phyloP scores from a whole-genome alignment of 305 asterid genomes.

The Solanum hybrid region DNA sequence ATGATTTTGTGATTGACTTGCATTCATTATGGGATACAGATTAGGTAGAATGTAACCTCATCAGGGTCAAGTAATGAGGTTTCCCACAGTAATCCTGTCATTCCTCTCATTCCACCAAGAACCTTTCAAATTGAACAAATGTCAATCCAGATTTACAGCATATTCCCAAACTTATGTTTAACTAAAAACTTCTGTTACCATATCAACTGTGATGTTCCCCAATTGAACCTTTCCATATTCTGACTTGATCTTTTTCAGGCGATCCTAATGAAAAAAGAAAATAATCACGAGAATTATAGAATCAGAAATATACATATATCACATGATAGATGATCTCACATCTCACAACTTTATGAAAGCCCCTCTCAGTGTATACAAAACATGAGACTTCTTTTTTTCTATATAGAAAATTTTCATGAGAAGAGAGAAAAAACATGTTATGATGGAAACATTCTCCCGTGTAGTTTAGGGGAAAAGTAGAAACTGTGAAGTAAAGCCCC shows the following conservation, averaged over 20 bases:
- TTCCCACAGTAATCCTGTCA: conserved; percentile 94
- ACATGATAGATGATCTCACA: not conserved
- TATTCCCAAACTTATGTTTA: not conserved
- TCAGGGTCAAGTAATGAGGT: conserved; percentile 90
- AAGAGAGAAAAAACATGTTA: not conserved
- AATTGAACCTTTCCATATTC: conserved; percentile 80
- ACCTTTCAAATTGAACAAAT: conserved; percentile 38
- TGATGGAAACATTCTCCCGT: not conserved
- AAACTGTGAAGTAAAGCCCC: not conserved
- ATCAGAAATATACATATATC: not conserved
- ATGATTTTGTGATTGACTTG: not conserved
- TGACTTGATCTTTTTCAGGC: conserved; percentile 66
- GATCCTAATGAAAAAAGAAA: conserved; percentile 40
- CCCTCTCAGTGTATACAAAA: not conserved
- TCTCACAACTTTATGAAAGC: not conserved
- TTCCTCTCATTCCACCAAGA: conserved; percentile 94
- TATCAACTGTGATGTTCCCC: conserved; percentile 81
- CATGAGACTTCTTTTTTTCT: not conserved
- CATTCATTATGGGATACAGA: not conserved
- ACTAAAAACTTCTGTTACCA: conserved; percentile 37
- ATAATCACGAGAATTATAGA: not conserved
- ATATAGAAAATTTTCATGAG: not conserved
- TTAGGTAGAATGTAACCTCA: conserved; percentile 39
- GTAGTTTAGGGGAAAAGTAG: not conserved
- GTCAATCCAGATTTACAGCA: conserved; percentile 8